phyloP scores from a whole-genome alignment of 2,329 filamentous ascomycete genomes.

The Magnaporthiopsis poae region DNA sequence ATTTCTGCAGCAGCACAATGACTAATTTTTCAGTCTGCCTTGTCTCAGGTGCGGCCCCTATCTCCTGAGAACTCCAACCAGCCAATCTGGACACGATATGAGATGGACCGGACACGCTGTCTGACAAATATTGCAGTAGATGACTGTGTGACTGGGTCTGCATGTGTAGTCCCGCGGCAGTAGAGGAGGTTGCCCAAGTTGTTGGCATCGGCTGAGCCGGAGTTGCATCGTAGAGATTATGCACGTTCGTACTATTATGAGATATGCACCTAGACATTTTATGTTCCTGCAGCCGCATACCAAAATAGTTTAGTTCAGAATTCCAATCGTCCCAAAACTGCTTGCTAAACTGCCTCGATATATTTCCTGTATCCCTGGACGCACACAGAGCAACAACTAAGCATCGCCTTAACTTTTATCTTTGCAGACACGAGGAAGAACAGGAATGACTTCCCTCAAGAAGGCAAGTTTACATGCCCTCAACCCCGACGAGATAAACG shows the following conservation, averaged over 20 bases:
- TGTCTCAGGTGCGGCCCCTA: background rate
- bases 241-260: too few species aligned
- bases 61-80: background rate
- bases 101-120: background rate
- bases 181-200: too few species aligned
- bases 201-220: too few species aligned
- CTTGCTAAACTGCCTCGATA: background rate
- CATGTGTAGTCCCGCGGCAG: too few species aligned
- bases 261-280: too few species aligned
- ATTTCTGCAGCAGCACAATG: conserved; percentile 1
- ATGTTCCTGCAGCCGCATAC: background rate
- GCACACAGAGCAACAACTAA: background rate
- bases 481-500: background rate
- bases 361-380: background rate
- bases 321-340: background rate
- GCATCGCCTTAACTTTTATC: background rate
- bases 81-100: background rate
- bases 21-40: conserved; percentile 13
- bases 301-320: background rate
- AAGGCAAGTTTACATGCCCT: background rate
- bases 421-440: background rate
- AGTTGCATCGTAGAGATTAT: too few species aligned
- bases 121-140: background rate
- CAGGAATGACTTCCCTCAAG: background rate
- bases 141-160: background rate